phyloP scores from a whole-genome alignment of 805 yeast genomes.

The Yamadazyma philogaea region DNA sequence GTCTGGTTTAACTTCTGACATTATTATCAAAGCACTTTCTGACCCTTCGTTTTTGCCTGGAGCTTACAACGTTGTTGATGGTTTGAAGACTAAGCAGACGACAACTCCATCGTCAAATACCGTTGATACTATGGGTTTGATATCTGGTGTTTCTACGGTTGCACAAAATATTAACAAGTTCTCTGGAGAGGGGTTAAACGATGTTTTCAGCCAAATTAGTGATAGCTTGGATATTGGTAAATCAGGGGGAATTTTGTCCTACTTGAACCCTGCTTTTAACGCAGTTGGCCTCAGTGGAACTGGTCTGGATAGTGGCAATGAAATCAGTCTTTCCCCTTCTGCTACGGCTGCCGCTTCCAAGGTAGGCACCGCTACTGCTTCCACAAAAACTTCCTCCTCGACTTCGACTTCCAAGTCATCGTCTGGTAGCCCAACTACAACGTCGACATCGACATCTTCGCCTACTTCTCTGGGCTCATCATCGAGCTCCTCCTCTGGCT shows the following conservation, averaged over 20 bases:
- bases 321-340: conserved; percentile 11
- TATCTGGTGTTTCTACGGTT: conserved; percentile 10
- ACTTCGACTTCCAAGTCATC: conserved; percentile 6
- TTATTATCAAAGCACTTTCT: conserved; percentile 18
- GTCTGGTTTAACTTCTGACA: conserved; percentile 26
- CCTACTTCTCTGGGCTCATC: conserved; percentile 9
- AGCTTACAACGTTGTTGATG: conserved; percentile 16
- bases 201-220: conserved; percentile 7
- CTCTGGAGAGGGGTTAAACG: conserved; percentile 11
- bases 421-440: no score
- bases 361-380: conserved; percentile 4
- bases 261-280: conserved; percentile 16
- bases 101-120: conserved; percentile 12
- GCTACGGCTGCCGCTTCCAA: conserved; percentile 15
- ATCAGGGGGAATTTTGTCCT: conserved; percentile 14
- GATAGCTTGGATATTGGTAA: conserved; percentile 11
- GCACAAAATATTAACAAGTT: conserved; percentile 10
- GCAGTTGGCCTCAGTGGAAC: conserved; percentile 14
- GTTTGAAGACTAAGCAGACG: conserved; percentile 15
- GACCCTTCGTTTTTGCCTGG: conserved; percentile 18
- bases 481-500: conserved; percentile 3
- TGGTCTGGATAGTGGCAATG: conserved; percentile 2
- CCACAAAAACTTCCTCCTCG: conserved; percentile 1
- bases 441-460: conserved; percentile 6
- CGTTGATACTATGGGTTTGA: conserved; percentile 12